Percentiles rank a stretch among this genome's conserved stretches.
Evolutionary conservation across 2,329 filamentous ascomycete species (phyloP).

Genomic region (Penicillium thymicola): DNA sequence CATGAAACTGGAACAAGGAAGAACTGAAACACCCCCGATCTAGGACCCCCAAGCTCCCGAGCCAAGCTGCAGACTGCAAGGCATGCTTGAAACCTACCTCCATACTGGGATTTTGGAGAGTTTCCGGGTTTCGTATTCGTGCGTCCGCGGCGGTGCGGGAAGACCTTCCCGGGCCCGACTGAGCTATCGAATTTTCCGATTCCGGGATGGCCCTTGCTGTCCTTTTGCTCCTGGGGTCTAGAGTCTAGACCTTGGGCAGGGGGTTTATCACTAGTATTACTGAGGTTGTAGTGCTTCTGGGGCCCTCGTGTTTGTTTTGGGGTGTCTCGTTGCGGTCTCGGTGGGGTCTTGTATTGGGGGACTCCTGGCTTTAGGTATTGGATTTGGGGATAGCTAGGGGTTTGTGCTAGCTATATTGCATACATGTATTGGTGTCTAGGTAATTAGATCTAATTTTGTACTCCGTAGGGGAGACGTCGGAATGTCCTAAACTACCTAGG

Average conservation of each 20-base stretch:
- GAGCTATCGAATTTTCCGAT: slow-evolving; percentile 15
- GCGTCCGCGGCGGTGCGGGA: slow-evolving; percentile 18
- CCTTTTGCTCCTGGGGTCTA: neutral
- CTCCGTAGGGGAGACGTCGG: neutral
- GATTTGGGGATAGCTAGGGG: slow-evolving; percentile 1
- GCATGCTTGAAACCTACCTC: slow-evolving; percentile 25
- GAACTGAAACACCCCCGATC: slow-evolving; percentile 13
- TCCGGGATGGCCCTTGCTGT: slow-evolving; percentile 3
- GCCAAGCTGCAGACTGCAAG: slow-evolving; percentile 21
- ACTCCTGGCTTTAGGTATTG: slow-evolving; percentile 2
- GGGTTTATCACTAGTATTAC: neutral
- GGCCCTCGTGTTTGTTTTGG: neutral
- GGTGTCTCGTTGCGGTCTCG: neutral
- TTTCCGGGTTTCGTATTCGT: slow-evolving; percentile 6
- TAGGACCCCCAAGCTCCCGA: slow-evolving; percentile 3
- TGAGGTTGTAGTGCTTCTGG: neutral
- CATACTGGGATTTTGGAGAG: slow-evolving; percentile 14
- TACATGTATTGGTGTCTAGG: neutral
- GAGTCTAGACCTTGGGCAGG: slow-evolving; percentile 1
- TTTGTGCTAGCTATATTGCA: neutral
- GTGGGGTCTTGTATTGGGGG: neutral
- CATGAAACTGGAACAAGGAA: slow-evolving; percentile 1
- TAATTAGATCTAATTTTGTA: neutral
- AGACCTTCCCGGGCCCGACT: slow-evolving; percentile 3
- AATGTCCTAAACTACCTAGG: neutral